Conservation (phyloP, 176 grass and related monocot species). For the Avena atlantica region DNA sequence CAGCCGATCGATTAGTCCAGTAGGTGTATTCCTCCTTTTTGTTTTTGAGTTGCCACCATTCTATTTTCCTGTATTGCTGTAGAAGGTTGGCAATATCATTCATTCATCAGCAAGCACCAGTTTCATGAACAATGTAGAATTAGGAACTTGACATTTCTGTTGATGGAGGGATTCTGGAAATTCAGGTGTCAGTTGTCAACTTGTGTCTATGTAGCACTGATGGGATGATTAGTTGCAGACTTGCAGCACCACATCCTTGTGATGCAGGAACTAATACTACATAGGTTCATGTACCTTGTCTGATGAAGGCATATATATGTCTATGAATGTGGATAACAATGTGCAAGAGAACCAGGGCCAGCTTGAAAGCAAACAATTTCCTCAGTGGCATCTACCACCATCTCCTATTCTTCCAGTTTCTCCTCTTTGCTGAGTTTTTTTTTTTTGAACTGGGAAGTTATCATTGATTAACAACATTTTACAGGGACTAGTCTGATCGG, state of each 20-base stretch:
- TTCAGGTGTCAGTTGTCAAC: not conserved
- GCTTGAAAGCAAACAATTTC: conserved; percentile 5
- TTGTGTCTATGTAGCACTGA: not conserved
- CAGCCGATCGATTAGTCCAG: not conserved
- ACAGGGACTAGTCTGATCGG: no score
- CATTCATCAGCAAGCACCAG: not conserved
- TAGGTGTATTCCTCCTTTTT: not conserved
- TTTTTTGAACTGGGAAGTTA: no score
- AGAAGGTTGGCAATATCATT: not conserved
- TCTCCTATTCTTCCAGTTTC: not conserved
- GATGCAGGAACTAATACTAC: not conserved
- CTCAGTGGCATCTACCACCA: not conserved
- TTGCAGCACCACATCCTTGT: not conserved
- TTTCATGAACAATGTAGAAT: not conserved
- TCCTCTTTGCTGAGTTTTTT: conserved; percentile 14
- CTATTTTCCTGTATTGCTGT: not conserved
- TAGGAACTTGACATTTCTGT: not conserved
- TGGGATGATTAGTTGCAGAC: not conserved
- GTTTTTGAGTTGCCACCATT: not conserved
- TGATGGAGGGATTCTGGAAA: not conserved
- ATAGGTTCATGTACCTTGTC: not conserved
- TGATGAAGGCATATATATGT: not conserved
- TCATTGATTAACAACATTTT: no score
- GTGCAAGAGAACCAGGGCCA: not conserved
- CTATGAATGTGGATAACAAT: not conserved